These are phyloP conservation scores for Datura wrightii DNA, from an alignment of 257 asterid genomes.

Conservation along the genomic window DNA sequence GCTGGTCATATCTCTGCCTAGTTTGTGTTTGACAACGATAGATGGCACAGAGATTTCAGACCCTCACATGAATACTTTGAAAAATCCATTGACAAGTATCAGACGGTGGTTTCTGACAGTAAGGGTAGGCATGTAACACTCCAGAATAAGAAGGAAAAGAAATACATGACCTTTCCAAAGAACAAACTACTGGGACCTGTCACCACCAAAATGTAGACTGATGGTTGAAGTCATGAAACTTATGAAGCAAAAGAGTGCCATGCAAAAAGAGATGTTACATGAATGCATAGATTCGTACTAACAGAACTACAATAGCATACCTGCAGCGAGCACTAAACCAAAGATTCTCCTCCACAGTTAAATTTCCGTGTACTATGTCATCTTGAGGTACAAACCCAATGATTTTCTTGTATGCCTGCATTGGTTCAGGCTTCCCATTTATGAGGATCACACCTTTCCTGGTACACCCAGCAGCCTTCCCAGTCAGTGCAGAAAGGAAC, in stretches of 20 bases:
- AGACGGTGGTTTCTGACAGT: conserved; percentile 9
- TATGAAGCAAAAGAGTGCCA: conserved; percentile 16
- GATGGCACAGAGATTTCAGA: not conserved
- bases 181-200: conserved; percentile 18
- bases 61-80: conserved; percentile 25
- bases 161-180: conserved; percentile 9
- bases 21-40: conserved; percentile 28
- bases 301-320: conserved; percentile 43
- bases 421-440: conserved; percentile 74
- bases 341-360: conserved; percentile 97
- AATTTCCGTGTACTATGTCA: conserved; percentile 96
- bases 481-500: conserved; percentile 90
- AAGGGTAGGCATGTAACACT: not conserved
- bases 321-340: conserved; percentile 99
- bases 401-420: conserved; percentile 84
- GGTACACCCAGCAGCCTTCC: conserved; percentile 94
- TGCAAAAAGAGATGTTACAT: not conserved
- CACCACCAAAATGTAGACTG: not conserved
- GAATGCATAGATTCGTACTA: not conserved
- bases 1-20: conserved; percentile 5
- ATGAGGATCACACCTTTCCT: conserved; percentile 78
- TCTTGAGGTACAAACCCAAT: conserved; percentile 97
- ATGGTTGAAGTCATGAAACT: not conserved
- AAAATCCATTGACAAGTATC: conserved; percentile 3
- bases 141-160: conserved; percentile 9